phyloP scores from a whole-genome alignment of 176 grass and related monocot genomes.

The Elaeis guineensis region DNA sequence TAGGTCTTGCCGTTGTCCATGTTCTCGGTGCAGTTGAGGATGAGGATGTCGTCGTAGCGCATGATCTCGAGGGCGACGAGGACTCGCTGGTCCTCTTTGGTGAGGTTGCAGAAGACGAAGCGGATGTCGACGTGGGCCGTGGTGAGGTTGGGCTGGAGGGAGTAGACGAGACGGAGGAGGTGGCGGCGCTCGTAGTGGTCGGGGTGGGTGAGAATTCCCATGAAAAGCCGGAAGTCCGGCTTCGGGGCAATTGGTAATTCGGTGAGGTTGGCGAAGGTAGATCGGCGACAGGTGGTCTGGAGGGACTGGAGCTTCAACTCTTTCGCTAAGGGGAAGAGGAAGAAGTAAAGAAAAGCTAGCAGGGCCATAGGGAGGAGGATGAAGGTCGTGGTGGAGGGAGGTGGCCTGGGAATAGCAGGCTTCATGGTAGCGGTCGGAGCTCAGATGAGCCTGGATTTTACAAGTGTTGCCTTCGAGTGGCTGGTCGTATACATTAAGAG shows the following conservation, averaged over 20 bases:
- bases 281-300: background rate
- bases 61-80: conserved; percentile 46
- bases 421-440: too few species aligned
- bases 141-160: conserved; percentile 34
- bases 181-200: conserved; percentile 47
- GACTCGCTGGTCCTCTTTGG: conserved; percentile 37
- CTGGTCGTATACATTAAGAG: too few species aligned
- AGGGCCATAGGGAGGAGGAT: background rate
- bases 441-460: too few species aligned
- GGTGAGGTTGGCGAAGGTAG: background rate
- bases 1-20: conserved; percentile 81
- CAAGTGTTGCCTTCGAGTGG: too few species aligned
- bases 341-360: background rate
- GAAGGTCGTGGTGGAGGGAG: too few species aligned
- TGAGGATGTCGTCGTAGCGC: conserved; percentile 47
- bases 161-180: conserved; percentile 48
- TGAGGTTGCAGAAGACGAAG: conserved; percentile 76
- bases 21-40: conserved; percentile 62
- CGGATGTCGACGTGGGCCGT: conserved; percentile 40
- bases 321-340: background rate
- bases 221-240: conserved; percentile 21
- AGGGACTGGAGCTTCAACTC: background rate
- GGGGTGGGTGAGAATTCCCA: conserved; percentile 33
- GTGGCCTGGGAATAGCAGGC: too few species aligned
- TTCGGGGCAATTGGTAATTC: background rate